Evolutionary conservation across 1,284 basidiomycete species (phyloP), one percentile per base, ranked within the genome.

Genomic region (Austroboletus niveus): DNA sequence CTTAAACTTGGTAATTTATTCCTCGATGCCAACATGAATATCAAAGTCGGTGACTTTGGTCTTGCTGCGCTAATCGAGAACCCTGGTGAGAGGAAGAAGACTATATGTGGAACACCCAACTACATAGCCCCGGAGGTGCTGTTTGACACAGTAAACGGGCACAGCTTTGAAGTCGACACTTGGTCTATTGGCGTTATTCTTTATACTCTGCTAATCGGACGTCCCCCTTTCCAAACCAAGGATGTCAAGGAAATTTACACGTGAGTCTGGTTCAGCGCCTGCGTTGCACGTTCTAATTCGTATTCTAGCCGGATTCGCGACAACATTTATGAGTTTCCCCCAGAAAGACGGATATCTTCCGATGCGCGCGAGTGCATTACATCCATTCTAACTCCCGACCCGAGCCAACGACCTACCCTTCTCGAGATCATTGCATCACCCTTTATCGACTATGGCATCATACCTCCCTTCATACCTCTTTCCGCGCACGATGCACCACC

Each of bases 91-190:
- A 76, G 96, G 60, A 98, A 98, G 79, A 98, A 97, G 83, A 99
- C 96, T 0, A 96, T 98, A 45, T 98, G 96, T 63, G 97, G 96
- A 7, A 99, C 96, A 1, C 97, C 96, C 2, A 98, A 99, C 69
- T 98, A 99, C 70, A 98, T 99, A 60, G 97, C 97, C 0, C 97
- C 96, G 0, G 96, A 99, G 69, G 94, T 99, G 32, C 75, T 99
- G 54, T 98, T 98, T 69, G 94, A 98, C 69, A 92, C 90, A 41
- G 92, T 87, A 27, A 95, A 94, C 60, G 94, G 96, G 0, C 96
- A 99, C 72, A 94, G 92, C 67, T 99, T 98, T 64, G 96, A 98
- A 72, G 96, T 98, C 34, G 96, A 99, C 66, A 90, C 95, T 9
- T 99, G 96, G 97, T 94, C 91, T 7, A 89, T 97, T 47, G 97